phyloP scores from a whole-genome alignment of 345 rosid genomes.

The Populus ilicifolia region DNA sequence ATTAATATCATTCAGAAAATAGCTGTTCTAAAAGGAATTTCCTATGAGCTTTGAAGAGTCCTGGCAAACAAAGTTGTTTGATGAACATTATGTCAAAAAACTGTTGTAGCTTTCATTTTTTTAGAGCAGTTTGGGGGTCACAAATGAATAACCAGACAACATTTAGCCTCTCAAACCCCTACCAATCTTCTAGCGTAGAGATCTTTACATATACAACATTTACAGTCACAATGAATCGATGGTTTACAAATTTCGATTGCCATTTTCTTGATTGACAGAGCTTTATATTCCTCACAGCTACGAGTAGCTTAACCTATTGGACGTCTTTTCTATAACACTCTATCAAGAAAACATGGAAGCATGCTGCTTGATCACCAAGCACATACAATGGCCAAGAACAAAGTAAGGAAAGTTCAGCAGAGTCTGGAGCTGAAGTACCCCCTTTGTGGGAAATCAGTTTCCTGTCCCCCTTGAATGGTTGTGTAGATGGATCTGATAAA shows the following conservation, averaged over 20 bases:
- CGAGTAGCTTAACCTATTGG: too few relatives aligned
- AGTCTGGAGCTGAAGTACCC: conserved; percentile 25
- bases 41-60: conserved; percentile 67
- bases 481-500: conserved; percentile 72
- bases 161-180: neutral
- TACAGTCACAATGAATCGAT: conserved; percentile 25
- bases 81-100: neutral
- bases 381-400: neutral
- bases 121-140: neutral
- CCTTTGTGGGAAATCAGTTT: conserved; percentile 28
- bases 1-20: conserved; percentile 82
- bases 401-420: neutral
- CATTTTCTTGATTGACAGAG: neutral
- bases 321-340: too few relatives aligned
- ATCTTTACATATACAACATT: conserved; percentile 26
- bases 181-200: conserved; percentile 21
- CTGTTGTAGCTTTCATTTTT: neutral
- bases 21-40: conserved; percentile 51
- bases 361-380: neutral
- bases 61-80: conserved; percentile 46
- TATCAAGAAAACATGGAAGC: too few relatives aligned
- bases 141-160: neutral
- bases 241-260: conserved; percentile 23
- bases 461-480: conserved; percentile 76
- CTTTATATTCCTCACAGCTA: too few relatives aligned